Evolutionary conservation across 2,329 filamentous ascomycete species (phyloP).

Genomic region (Penicillium nordicum): DNA sequence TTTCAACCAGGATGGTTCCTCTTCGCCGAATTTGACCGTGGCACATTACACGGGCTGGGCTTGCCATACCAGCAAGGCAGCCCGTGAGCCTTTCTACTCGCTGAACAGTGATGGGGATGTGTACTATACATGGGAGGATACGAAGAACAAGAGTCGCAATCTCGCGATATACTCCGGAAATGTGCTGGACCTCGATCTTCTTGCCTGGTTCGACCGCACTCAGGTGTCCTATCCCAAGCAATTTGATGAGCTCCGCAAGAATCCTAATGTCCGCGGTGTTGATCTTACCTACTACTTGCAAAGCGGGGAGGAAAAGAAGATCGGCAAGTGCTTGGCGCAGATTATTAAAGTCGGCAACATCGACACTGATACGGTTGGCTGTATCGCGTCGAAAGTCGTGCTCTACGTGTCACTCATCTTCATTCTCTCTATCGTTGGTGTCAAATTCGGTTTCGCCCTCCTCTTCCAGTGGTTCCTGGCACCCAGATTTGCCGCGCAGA

Average conservation of each 20-base stretch:
- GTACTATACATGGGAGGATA: constrained; percentile 93
- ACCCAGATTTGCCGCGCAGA: constrained; percentile 76
- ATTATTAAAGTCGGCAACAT: constrained; percentile 95
- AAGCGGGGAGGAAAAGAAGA: constrained; percentile 69
- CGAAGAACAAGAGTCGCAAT: constrained; percentile 84
- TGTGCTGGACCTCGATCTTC: constrained; percentile 82
- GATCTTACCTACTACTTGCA: constrained; percentile 90
- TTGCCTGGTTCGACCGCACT: constrained; percentile 82
- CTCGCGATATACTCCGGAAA: constrained; percentile 91
- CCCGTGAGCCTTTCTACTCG: constrained; percentile 72
- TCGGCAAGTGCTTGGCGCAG: constrained; percentile 83
- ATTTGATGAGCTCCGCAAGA: constrained; percentile 76
- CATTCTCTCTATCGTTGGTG: constrained; percentile 81
- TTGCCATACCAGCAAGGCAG: constrained; percentile 73
- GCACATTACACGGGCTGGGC: constrained; percentile 79
- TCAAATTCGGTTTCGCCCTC: constrained; percentile 84
- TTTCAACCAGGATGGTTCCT: constrained; percentile 92
- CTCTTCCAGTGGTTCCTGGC: constrained; percentile 96
- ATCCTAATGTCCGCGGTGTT: constrained; percentile 68
- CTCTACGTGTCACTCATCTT: constrained; percentile 89
- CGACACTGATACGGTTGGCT: constrained; percentile 93
- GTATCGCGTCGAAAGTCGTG: constrained; percentile 95
- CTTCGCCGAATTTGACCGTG: constrained; percentile 67
- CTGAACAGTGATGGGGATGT: constrained; percentile 75
- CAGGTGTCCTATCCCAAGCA: constrained; percentile 72